A percentile compares a stretch with the other conserved stretches of the same genome.
Evolutionary conservation across 371 early-diverging fungal genomes (phyloP).

Genomic region (Rhizopus arrhizus): DNA sequence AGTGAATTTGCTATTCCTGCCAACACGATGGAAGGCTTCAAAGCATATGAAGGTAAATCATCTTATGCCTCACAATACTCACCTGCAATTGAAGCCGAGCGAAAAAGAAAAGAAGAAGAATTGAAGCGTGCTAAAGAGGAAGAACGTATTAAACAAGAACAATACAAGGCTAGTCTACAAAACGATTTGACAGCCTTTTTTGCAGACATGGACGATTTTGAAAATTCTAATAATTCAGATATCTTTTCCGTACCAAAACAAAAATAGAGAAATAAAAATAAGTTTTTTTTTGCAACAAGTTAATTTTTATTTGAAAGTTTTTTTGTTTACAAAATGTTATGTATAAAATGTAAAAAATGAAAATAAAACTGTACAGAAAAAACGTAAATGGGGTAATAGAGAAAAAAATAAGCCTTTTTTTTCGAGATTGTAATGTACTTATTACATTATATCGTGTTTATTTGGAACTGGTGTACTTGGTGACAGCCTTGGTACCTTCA

Average conservation of each 20-base stretch:
- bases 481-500: conserved; percentile 97
- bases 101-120: conserved; percentile 28
- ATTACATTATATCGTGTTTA: neutral
- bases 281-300: conserved; percentile 18
- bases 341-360: too few species aligned
- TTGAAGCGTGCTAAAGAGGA: conserved; percentile 28
- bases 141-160: conserved; percentile 26
- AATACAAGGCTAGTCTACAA: conserved; percentile 34
- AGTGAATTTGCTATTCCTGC: conserved; percentile 50
- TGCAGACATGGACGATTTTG: conserved; percentile 47
- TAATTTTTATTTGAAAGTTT: too few species aligned
- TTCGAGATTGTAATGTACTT: too few species aligned
- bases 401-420: too few species aligned
- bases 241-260: conserved; percentile 48
- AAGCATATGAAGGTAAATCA: conserved; percentile 59
- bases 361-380: too few species aligned
- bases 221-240: conserved; percentile 27
- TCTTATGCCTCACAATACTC: conserved; percentile 50
- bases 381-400: too few species aligned
- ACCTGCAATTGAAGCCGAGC: conserved; percentile 26
- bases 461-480: conserved; percentile 92
- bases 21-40: conserved; percentile 37
- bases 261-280: too few species aligned
- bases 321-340: too few species aligned
- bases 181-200: conserved; percentile 53